These are phyloP conservation scores for Rhizophora apiculata DNA, from an alignment of 345 rosid species.

Conservation along the genomic window DNA sequence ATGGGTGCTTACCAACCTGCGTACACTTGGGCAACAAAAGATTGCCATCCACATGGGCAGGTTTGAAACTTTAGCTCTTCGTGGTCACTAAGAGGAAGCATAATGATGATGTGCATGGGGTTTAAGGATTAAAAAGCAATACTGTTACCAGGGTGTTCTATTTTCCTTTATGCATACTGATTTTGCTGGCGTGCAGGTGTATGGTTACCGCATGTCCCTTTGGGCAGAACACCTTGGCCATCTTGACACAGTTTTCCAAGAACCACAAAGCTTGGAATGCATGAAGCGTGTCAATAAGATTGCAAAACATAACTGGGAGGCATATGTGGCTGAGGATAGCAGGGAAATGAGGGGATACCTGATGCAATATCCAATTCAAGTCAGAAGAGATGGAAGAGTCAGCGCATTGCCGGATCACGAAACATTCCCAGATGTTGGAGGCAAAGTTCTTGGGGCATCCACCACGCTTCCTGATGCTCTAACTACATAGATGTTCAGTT, in stretches of 20 bases:
- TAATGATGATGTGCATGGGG: too few species aligned
- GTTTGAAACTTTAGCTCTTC: slow-evolving; percentile 20
- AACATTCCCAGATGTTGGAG: slow-evolving; percentile 65
- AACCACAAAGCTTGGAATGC: slow-evolving; percentile 43
- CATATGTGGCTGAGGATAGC: slow-evolving; percentile 35
- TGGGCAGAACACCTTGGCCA: slow-evolving; percentile 68
- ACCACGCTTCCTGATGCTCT: slow-evolving; percentile 63
- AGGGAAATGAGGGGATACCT: slow-evolving; percentile 58
- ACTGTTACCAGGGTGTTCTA: too few species aligned
- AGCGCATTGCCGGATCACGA: slow-evolving; percentile 33
- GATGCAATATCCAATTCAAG: slow-evolving; percentile 51
- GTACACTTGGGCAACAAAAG: slow-evolving; percentile 53
- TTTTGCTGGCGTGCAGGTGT: slow-evolving; percentile 37
- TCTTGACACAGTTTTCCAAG: slow-evolving; percentile 36
- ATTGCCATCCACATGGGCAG: slow-evolving; percentile 55
- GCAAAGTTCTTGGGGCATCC: slow-evolving; percentile 59
- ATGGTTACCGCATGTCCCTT: slow-evolving; percentile 63
- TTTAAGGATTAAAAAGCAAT: too few species aligned
- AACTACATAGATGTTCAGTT: slow-evolving; percentile 33
- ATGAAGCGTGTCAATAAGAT: slow-evolving; percentile 37
- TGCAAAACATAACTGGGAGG: slow-evolving; percentile 47
- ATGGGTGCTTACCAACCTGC: slow-evolving; percentile 69
- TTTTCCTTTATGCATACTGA: too few species aligned
- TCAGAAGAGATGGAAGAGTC: slow-evolving; percentile 41
- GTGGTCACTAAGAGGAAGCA: neutral